Evolutionary conservation across 2,329 filamentous ascomycete genomes (phyloP), one percentile per base, ranked within the genome.

Genomic region (Aspergillus ustus): DNA sequence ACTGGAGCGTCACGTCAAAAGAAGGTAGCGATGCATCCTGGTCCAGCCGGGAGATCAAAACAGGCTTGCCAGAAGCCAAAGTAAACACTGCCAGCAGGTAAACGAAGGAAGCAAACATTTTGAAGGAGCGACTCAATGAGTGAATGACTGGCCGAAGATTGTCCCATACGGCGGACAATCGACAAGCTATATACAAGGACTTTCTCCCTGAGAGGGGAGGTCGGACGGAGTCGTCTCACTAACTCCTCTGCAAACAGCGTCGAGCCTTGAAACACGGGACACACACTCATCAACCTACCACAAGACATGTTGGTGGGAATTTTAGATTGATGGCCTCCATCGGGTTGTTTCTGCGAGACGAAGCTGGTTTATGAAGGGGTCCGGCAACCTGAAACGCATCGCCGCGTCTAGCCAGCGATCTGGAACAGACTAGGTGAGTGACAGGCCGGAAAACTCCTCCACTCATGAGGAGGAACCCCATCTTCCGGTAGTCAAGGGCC

Each of bases 41-140:
- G 44, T 31, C 57, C 57, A 63, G 60, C 52, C 63, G 57, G 29
- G 63, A 45, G 19, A 65, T 31, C 17, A 58, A 52, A 60, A 65
- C 48, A 15, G 63, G 63, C 63, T 65, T 63, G 19, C 63, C 63
- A 63, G 63, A 37, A 63, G 63, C 63, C 63, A 65, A 44, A 15
- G 57, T 60, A n/a, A 65, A 57, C 40, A 63, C 49, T 17, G 53
- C 53, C 28, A 63, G 40, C 20, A 60, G 54, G 3, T 63, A 57
- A 48, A 56, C 49, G 46, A 60, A 52, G 48, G 45, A 45, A 63
- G 63, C 2, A 9, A 52, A 40, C 34, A 40, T 40, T 40, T 13
- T 13, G 34, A 40, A 40, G 15, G 34, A 40, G 34, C 15, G 34
- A 40, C 34, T 40, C 1, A 40, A 13, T 5, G 34, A 40, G 9